Conservation (phyloP, 2,329 filamentous ascomycete species). For the Diaporthe batatas region DNA sequence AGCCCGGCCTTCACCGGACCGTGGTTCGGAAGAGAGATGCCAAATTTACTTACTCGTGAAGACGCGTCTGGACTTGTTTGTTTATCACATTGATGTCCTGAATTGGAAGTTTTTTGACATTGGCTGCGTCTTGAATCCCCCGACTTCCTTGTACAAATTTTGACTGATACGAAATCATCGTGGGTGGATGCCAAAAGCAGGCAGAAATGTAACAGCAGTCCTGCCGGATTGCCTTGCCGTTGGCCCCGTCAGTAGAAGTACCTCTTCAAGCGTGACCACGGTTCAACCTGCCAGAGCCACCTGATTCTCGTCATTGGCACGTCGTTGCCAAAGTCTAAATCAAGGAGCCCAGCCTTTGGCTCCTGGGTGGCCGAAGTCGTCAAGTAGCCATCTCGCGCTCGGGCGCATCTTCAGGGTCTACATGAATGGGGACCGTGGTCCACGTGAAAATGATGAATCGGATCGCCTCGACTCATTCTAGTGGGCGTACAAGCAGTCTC, state of each 20-base stretch:
- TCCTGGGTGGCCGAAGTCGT: constrained; percentile 10
- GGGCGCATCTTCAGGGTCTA: constrained; percentile 27
- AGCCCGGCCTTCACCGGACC: constrained; percentile 24
- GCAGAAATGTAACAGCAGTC: not conserved
- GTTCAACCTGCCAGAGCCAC: constrained; percentile 20
- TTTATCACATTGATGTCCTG: not conserved
- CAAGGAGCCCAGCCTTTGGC: not conserved
- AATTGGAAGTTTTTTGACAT: not conserved
- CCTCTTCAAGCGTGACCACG: constrained; percentile 2
- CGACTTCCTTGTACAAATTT: not conserved
- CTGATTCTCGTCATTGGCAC: not conserved
- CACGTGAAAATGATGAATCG: constrained; percentile 30
- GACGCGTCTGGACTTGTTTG: constrained; percentile 12
- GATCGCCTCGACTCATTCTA: constrained; percentile 25
- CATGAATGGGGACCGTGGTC: constrained; percentile 5
- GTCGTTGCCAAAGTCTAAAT: constrained; percentile 21
- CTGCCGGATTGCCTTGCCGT: constrained; percentile 4
- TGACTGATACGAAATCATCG: constrained; percentile 3
- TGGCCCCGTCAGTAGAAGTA: not conserved
- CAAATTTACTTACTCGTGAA: constrained; percentile 23
- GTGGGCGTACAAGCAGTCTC: not conserved
- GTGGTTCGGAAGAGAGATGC: not conserved
- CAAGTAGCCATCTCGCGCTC: constrained; percentile 20
- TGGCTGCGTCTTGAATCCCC: not conserved
- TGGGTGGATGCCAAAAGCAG: not conserved